Evolutionary conservation across 2,329 filamentous ascomycete species (phyloP), one percentile per base, ranked within the genome.

Genomic region (Kalaharituber pfeilii): DNA sequence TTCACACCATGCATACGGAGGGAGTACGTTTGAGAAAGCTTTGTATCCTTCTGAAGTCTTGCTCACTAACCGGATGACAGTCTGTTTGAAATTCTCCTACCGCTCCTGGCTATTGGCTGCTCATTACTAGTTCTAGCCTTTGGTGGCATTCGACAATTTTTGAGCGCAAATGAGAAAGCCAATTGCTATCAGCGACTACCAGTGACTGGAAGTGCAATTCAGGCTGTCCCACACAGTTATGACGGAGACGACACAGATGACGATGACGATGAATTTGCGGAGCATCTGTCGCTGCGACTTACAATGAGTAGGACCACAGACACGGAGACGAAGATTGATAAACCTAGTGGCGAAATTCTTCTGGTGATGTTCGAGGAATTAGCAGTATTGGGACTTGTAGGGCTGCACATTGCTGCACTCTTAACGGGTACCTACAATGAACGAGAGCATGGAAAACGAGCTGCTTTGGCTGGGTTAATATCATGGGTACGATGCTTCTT

Each of bases 31-130:
- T 39, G 33, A 15, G 33, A 25, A 15, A 25, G 11, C 24, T 20
- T 22, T 30, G 20, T 11, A 49, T 42, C 3, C 6, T 22, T 20
- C 26, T 49, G 51, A 50, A 22, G 22, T 50, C 51, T 49, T 36
- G n/a, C 47, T 55, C 36, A 57, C 51, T 22, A n/a, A n/a, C n/a
- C n/a, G n/a, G 22, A n/a, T 57, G 59, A 56, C 66, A 89, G 85
- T 68, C 88, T 84, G 67, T 76, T 94, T 53, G 81, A 85, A 68
- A 79, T 85, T 57, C 72, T 94, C 49, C 74, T 96, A 53, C 91
- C 91, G 53, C 72, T 91, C 57, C 70, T 81, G 57, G 73, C 82
- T 55, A 78, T 87, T 67, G 75, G 70, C 59, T 62, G 83, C 25
- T 96, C 91, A 5, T 67, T 88, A 36, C 33, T 52, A 25, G 22